Evolutionary conservation across 78 protist species (phyloP), one percentile per base, ranked within the genome.

Genomic region (Goniomonas avonlea): DNA sequence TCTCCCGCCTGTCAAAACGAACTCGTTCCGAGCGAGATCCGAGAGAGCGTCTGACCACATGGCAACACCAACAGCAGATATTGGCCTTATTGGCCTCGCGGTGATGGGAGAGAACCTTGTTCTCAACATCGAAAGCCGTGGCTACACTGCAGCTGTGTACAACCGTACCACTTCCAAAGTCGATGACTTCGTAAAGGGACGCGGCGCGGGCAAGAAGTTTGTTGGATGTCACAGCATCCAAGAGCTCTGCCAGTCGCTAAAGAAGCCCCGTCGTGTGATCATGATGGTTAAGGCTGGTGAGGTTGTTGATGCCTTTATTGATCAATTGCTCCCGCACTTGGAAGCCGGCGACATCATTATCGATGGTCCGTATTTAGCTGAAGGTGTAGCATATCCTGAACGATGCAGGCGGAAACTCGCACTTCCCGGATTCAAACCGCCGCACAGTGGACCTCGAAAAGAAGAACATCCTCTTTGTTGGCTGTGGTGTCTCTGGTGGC

Each of bases 51-150:
- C n/a, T n/a, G n/a, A n/a, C n/a, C n/a, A n/a, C n/a, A n/a, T n/a
- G n/a, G n/a, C n/a, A n/a, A n/a, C n/a, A n/a, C n/a, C n/a, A n/a
- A n/a, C n/a, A n/a, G n/a, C n/a, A n/a, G n/a, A 86, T 17, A 81
- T 86, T 25, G 93, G 86, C 18, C 63, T 88, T 34, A 29, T 83
- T 23, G 98, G 98, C 32, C 82, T 93, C 27, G 98, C 93, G 41
- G 98, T 95, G 18, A 95, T 95, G 98, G 97, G 97, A 75, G 89
- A 90, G 82, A 94, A 92, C 90, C 80, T 94, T 50, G 90, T 79
- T 45, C 91, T 94, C 63, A 94, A 94, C 86, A 89, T 92, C 78
- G 91, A 87, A 60, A 86, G 87, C 61, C 45, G 75, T 7, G 97
- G 97, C 23, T 92, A 84, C 85, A 50, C 73, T 2, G 69, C 77